Conservation (phyloP, 1,284 basidiomycete genomes). For the Sporisorium reilianum region DNA sequence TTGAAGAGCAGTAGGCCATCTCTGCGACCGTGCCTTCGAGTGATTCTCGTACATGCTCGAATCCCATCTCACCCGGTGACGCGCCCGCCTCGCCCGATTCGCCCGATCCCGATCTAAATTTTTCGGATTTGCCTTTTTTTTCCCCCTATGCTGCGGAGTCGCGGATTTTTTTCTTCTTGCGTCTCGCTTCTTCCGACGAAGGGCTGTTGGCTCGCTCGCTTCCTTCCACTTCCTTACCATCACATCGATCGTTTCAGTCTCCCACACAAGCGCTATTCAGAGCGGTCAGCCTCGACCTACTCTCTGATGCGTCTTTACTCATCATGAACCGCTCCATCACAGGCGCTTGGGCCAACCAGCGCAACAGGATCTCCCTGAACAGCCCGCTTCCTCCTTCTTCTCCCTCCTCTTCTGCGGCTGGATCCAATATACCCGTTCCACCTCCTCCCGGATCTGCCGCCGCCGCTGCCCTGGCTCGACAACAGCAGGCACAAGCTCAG, state of each 20-base stretch:
- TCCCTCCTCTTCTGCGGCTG: conserved; percentile 21
- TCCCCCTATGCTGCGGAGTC: background rate
- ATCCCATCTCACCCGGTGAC: no score
- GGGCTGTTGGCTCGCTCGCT: background rate
- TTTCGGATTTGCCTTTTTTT: background rate
- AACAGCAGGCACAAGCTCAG: conserved; percentile 35
- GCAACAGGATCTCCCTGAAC: conserved; percentile 60
- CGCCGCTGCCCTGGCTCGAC: conserved; percentile 47
- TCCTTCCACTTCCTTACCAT: background rate
- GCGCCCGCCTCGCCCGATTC: no score
- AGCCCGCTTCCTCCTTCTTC: conserved; percentile 40
- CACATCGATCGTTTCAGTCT: conserved; percentile 4
- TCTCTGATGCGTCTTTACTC: conserved; percentile 32
- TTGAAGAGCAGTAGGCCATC: background rate
- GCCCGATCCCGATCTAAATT: conserved; percentile 5
- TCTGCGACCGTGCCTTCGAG: background rate
- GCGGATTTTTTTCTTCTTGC: background rate
- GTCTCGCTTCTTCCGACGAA: background rate
- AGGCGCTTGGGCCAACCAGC: conserved; percentile 59
- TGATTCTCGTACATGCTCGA: no score
- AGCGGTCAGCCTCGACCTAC: conserved; percentile 9
- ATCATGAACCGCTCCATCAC: conserved; percentile 66
- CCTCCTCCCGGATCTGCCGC: conserved; percentile 59
- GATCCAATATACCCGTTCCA: conserved; percentile 44
- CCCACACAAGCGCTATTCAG: background rate